phyloP scores from a whole-genome alignment of 2,329 filamentous ascomycete species.

The Scleromitrula shiraiana region DNA sequence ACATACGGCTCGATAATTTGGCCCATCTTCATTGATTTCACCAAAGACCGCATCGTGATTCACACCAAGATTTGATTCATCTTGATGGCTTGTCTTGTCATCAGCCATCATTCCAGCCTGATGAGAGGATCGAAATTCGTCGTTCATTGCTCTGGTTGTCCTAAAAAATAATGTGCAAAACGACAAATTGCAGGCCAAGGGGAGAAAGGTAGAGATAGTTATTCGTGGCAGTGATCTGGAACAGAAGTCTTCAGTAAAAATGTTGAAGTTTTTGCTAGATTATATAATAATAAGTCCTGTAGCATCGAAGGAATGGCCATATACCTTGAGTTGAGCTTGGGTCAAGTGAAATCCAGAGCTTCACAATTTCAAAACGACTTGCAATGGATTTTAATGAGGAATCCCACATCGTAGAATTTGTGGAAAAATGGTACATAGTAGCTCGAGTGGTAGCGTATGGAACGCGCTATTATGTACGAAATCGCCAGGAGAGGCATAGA shows the following conservation, averaged over 20 bases:
- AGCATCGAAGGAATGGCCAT: neutral
- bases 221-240: neutral
- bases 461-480: constrained; percentile 1
- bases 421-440: too few relatives aligned
- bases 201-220: neutral
- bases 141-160: neutral
- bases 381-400: neutral
- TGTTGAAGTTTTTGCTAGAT: neutral
- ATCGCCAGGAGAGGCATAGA: neutral
- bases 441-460: neutral
- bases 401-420: too few relatives aligned
- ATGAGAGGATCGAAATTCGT: neutral
- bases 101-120: neutral
- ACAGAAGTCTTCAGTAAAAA: neutral
- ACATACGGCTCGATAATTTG: constrained; percentile 4
- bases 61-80: neutral
- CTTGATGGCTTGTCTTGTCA: neutral
- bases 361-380: neutral
- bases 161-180: neutral
- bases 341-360: neutral
- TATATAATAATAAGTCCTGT: neutral
- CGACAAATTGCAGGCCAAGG: neutral
- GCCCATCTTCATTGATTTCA: constrained; percentile 4
- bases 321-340: neutral
- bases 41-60: constrained; percentile 3